Conservation (phyloP, 495 filamentous ascomycete genomes). For the Hypomontagnella submonticulosa region DNA sequence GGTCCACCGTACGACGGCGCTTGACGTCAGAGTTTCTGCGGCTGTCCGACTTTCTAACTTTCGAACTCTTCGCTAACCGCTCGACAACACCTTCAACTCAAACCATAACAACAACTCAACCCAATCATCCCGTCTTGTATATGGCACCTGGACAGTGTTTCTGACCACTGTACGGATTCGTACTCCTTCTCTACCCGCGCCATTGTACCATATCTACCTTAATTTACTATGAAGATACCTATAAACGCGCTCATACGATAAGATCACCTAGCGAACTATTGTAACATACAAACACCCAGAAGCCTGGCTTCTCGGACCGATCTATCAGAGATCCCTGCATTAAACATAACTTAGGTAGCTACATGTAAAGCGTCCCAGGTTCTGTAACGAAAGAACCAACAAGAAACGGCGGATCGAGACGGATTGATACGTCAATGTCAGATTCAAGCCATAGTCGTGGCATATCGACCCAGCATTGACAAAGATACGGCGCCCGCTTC, state of each 20-base stretch:
- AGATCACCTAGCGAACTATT: slow-evolving; percentile 22
- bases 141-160: slow-evolving; percentile 25
- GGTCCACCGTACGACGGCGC: slow-evolving; percentile 27
- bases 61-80: slow-evolving; percentile 24
- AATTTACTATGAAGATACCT: slow-evolving; percentile 28
- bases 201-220: slow-evolving; percentile 21
- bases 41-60: slow-evolving; percentile 37
- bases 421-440: slow-evolving; percentile 17
- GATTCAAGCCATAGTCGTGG: slow-evolving; percentile 14
- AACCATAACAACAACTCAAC: neutral
- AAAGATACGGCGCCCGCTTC: slow-evolving; percentile 1
- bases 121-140: slow-evolving; percentile 25
- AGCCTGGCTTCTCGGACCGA: slow-evolving; percentile 44
- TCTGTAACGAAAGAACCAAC: slow-evolving; percentile 33
- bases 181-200: slow-evolving; percentile 34
- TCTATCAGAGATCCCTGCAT: slow-evolving; percentile 43
- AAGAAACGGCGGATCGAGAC: slow-evolving; percentile 15
- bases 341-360: slow-evolving; percentile 1
- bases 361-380: neutral
- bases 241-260: slow-evolving; percentile 23
- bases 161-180: slow-evolving; percentile 19
- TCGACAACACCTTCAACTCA: neutral
- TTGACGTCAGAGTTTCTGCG: slow-evolving; percentile 42
- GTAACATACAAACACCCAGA: slow-evolving; percentile 30
- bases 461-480: slow-evolving; percentile 9